phyloP scores from a whole-genome alignment of 768 basidiomycete genomes.

The Cystofilobasidium macerans region DNA sequence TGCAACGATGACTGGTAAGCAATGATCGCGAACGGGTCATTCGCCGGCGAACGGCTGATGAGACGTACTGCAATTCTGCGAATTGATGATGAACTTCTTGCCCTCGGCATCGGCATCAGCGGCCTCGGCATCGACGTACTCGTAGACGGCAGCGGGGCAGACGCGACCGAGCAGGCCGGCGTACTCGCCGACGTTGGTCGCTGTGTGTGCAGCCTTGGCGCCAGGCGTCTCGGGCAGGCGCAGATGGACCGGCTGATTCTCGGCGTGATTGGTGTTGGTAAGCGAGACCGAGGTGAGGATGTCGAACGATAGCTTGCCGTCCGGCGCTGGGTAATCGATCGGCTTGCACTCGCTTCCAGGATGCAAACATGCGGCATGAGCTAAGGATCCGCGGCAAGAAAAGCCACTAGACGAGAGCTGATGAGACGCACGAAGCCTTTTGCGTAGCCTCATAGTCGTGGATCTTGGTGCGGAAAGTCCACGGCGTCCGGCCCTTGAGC shows the following conservation, averaged over 20 bases:
- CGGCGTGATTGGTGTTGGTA: constrained; percentile 92
- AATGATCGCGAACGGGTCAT: no score
- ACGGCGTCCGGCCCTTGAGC: constrained; percentile 72
- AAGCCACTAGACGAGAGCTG: constrained; percentile 8
- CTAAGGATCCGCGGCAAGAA: background rate
- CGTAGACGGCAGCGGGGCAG: constrained; percentile 93
- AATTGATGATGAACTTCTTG: constrained; percentile 88
- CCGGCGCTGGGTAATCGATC: constrained; percentile 74
- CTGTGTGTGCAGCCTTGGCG: constrained; percentile 55
- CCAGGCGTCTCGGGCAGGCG: constrained; percentile 52
- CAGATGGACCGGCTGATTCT: constrained; percentile 86
- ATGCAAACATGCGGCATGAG: background rate
- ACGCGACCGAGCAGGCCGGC: constrained; percentile 78
- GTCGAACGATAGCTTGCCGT: constrained; percentile 85
- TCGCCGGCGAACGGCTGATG: no score
- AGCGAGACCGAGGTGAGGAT: constrained; percentile 78
- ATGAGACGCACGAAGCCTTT: constrained; percentile 44
- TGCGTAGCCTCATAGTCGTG: constrained; percentile 60
- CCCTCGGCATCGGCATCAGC: constrained; percentile 47
- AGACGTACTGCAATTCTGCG: constrained; percentile 52
- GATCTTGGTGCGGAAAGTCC: constrained; percentile 69
- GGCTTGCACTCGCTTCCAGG: constrained; percentile 49
- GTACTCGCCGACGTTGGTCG: constrained; percentile 57
- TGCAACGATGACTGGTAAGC: background rate
- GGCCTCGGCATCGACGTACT: constrained; percentile 69